Evolutionary conservation across 208 protist genomes (phyloP), one percentile per base, ranked within the genome.

Genomic region (Wallacemonas sp.): DNA sequence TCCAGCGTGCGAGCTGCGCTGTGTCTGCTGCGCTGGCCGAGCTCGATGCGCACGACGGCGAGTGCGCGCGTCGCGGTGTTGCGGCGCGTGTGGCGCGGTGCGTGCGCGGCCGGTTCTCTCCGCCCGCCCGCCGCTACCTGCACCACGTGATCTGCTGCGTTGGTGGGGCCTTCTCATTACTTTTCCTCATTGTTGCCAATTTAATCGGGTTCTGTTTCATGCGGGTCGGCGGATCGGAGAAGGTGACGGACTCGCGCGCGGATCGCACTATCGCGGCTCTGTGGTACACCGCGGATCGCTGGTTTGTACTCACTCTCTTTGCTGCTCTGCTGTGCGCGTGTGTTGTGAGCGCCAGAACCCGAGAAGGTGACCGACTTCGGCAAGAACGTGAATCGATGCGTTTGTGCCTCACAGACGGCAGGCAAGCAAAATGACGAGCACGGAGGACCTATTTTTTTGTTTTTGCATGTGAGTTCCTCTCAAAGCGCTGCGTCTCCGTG

Each of bases 131-230:
- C 11, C 42, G 42, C 42, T 48, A 23, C 20, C 18, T 23, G 4
- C 20, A 48, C 20, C 42, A 48, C 20, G 18, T 25, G 3, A 4
- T 48, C 11, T 8, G 42, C 18, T 7, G 7, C 4, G 42, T 75
- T 33, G 74, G 42, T 23, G 84, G 77, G 26, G 54, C 70, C 10
- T 33, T 76, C 54, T 62, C 67, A 2, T 28, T 86, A 2, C 62
- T 78, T 44, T 70, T 66, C 18, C 63, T 94, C n/a, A 76, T 88
- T 36, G 52, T 86, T 7, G 76, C 85, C 4, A 94, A 94, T 45
- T 52, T 91, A 5, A 59, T 87, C 38, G 77, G 83, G 20, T 89
- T 79, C 45, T 39, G 61, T 18, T 48, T 48, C 42, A 4, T 23
- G 18, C 42, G 42, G 7, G 42, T 48, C 20, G 42, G 11, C 5